phyloP scores from a whole-genome alignment of 176 grass and related monocot species.

The Rhynchospora pubera region DNA sequence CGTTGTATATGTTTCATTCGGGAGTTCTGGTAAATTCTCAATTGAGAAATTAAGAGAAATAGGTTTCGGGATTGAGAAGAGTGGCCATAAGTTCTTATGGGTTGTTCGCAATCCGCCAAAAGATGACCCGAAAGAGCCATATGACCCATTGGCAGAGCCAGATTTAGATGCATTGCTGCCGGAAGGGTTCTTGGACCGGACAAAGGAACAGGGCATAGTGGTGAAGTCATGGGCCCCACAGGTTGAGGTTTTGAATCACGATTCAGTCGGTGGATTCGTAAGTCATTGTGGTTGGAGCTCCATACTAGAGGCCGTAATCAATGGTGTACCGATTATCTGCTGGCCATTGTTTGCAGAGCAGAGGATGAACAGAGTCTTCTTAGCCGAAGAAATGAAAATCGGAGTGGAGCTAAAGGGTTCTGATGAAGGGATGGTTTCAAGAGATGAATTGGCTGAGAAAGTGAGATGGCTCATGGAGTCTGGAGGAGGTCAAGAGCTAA shows the following conservation, averaged over 20 bases:
- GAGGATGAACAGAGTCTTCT: constrained; percentile 56
- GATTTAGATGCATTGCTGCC: constrained; percentile 41
- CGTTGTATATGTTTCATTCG: constrained; percentile 59
- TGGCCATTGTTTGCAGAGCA: constrained; percentile 71
- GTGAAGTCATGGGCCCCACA: constrained; percentile 55
- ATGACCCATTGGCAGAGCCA: constrained; percentile 15
- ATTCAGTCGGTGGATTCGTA: constrained; percentile 40
- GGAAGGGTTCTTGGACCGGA: constrained; percentile 50
- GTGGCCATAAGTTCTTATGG: constrained; percentile 49
- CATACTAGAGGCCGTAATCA: constrained; percentile 27
- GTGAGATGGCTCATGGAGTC: constrained; percentile 48
- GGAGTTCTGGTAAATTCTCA: constrained; percentile 43
- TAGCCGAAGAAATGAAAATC: constrained; percentile 33
- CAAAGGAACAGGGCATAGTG: constrained; percentile 30
- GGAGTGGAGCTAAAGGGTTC: constrained; percentile 46
- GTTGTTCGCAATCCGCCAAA: constrained; percentile 33
- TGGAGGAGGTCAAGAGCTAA: constrained; percentile 30
- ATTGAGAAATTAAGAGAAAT: constrained; percentile 33
- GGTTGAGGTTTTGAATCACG: constrained; percentile 54
- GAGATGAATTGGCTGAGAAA: constrained; percentile 45
- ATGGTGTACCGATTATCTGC: constrained; percentile 46
- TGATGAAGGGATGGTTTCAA: constrained; percentile 39
- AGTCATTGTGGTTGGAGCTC: constrained; percentile 70
- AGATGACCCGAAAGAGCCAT: constrained; percentile 19
- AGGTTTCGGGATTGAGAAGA: constrained; percentile 36